Base-by-base conservation (phyloP, 805 yeast species). In the Candida koratica region DNA sequence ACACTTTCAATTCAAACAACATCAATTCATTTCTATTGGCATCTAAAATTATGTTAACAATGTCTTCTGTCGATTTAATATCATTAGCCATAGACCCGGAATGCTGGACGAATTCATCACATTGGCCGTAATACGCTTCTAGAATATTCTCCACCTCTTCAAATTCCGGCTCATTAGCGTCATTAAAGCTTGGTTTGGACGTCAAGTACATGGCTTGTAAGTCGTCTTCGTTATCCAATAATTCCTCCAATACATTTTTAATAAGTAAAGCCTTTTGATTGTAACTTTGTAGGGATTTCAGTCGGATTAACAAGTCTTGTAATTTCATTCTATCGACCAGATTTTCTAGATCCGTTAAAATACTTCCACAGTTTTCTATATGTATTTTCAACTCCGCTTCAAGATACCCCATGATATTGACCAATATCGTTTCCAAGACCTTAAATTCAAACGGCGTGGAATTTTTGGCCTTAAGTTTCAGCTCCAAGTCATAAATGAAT, bases 81-180 rank as follows among this genome's bases (percentile, higher is more conserved):
- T 89, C 95, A 47, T 79, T 80, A 14, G 84, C 75, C 38, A 88
- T 63, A 4, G 90, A 81, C 28, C 85, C 95, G 0, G 95, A 81
- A 48, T 84, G 90, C 57, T 89, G 97, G 5, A 88, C 96, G 47
- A 84, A 79, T 61, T 89, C 97, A 53, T 89, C 96, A 53, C 90
- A 82, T 49, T 88, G 96, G 41, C 84, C 82, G 58, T 85, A 88
- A 60, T 89, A 89, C 0, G 95, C 77, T 53, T 89, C 97, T 14
- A 89, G 56, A 33, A 89, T 67, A 81, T 88, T 82, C 57, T 89
- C 97, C 14, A 86, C 71, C 48, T 89, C 96, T 6, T 81, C 84
- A 44, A 69, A 73, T 13, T 35, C 33, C 3, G 23, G 17, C 12
- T 31, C 34, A n/a, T 31, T 31, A 9, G 13, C 3, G 10, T 22